Evolutionary conservation across 768 basidiomycete species (phyloP).

Genomic region (Leccinellum albellum): DNA sequence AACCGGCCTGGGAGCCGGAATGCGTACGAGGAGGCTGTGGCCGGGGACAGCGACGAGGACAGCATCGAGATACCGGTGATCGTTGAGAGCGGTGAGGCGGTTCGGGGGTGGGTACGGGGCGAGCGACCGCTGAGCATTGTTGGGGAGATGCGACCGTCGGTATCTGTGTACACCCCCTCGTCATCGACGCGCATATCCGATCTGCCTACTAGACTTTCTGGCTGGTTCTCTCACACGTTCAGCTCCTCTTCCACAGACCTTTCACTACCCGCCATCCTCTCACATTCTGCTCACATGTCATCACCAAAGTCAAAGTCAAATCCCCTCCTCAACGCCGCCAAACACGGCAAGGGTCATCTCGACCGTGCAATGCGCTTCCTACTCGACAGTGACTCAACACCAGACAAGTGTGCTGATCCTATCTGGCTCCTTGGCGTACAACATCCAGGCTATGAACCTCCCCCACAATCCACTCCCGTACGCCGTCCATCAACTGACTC

Average conservation of each 20-base stretch:
- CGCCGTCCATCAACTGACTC: constrained; percentile 42
- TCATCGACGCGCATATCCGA: constrained; percentile 56
- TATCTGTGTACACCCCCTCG: constrained; percentile 46
- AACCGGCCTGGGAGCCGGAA: constrained; percentile 35
- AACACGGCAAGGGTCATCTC: constrained; percentile 69
- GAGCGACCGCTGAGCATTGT: constrained; percentile 51
- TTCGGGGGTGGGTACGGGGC: constrained; percentile 51
- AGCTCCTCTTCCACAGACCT: constrained; percentile 69
- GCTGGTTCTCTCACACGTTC: constrained; percentile 81
- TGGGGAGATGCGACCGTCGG: constrained; percentile 40
- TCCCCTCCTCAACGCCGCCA: constrained; percentile 63
- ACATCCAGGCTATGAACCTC: constrained; percentile 69
- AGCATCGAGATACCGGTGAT: constrained; percentile 57
- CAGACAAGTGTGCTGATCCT: constrained; percentile 75
- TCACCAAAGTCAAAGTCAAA: constrained; percentile 44
- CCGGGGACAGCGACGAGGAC: constrained; percentile 33
- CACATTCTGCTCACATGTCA: constrained; percentile 38
- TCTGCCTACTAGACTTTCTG: constrained; percentile 70
- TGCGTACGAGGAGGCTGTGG: constrained; percentile 21
- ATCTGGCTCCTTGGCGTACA: constrained; percentile 89
- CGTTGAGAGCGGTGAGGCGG: constrained; percentile 54
- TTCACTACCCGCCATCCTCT: constrained; percentile 57
- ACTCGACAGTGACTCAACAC: constrained; percentile 84
- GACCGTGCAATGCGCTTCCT: constrained; percentile 86
- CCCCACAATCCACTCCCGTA: constrained; percentile 23